Evolutionary conservation across 1,139 yeast genomes (phyloP).

Genomic region (Maudiozyma humilis): DNA sequence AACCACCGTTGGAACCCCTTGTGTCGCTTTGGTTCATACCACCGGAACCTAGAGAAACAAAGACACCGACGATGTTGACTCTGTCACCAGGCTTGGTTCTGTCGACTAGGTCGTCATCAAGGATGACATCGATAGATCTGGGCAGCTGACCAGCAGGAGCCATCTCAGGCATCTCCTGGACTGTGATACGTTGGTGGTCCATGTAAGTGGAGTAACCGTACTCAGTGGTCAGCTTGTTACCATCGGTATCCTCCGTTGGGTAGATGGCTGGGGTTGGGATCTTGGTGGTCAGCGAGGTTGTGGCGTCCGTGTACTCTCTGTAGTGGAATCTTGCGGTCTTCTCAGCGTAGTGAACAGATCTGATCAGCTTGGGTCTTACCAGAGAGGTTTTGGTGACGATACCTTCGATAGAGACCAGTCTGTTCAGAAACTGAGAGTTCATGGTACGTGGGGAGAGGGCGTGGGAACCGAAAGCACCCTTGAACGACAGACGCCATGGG

Average conservation of each 20-base stretch:
- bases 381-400: conserved; percentile 90
- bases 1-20: conserved; percentile 52
- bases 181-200: conserved; percentile 88
- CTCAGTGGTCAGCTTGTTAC: conserved; percentile 80
- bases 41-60: conserved; percentile 84
- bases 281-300: conserved; percentile 65
- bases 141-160: conserved; percentile 99
- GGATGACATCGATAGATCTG: conserved; percentile 77
- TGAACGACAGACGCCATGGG: conserved; percentile 51
- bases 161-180: conserved; percentile 96
- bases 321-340: conserved; percentile 77
- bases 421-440: conserved; percentile 66
- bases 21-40: conserved; percentile 32
- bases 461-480: conserved; percentile 88
- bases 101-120: conserved; percentile 93
- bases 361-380: conserved; percentile 82
- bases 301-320: conserved; percentile 87
- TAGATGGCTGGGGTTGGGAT: conserved; percentile 78
- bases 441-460: conserved; percentile 84
- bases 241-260: conserved; percentile 90
- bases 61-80: conserved; percentile 89
- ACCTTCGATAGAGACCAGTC: conserved; percentile 85
- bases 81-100: conserved; percentile 93
- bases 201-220: conserved; percentile 89
- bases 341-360: conserved; percentile 92